phyloP scores from a whole-genome alignment of 768 basidiomycete genomes.

The Hemileccinum impolitum region DNA sequence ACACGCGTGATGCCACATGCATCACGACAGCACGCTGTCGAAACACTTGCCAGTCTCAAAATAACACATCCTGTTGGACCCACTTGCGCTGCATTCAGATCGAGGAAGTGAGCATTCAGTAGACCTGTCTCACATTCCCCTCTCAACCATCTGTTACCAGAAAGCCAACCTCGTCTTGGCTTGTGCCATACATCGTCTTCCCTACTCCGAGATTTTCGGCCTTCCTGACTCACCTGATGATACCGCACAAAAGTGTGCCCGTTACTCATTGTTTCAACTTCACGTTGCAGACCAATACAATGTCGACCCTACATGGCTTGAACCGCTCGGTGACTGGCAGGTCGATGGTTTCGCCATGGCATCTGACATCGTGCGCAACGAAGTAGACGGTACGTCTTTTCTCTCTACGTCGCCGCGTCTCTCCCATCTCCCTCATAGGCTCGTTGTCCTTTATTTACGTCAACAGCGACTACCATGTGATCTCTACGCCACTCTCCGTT shows the following conservation, averaged over 20 bases:
- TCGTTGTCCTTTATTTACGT: constrained; percentile 36
- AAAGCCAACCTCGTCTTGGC: constrained; percentile 37
- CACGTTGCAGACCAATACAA: constrained; percentile 19
- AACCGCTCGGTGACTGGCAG: constrained; percentile 52
- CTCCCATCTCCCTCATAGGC: constrained; percentile 17
- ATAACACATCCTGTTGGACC: constrained; percentile 18
- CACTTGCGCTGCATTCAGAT: constrained; percentile 20
- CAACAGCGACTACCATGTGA: constrained; percentile 42
- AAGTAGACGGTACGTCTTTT: constrained; percentile 43
- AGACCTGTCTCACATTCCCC: background rate
- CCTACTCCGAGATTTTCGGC: constrained; percentile 22
- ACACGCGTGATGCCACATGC: constrained; percentile 49
- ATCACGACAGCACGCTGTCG: constrained; percentile 20
- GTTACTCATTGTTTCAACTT: constrained; percentile 26
- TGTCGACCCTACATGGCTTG: constrained; percentile 32
- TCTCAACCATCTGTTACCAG: constrained; percentile 11
- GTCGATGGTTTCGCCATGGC: constrained; percentile 46
- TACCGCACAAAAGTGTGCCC: constrained; percentile 2
- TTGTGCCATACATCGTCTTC: constrained; percentile 37
- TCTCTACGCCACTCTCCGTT: constrained; percentile 40
- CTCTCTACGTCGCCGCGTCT: background rate
- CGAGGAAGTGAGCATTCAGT: constrained; percentile 14
- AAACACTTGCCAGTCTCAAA: constrained; percentile 1
- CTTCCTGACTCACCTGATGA: constrained; percentile 15
- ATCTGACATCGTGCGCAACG: constrained; percentile 42